phyloP scores from a whole-genome alignment of 2,329 filamentous ascomycete genomes.

The Exophiala mesophila region DNA sequence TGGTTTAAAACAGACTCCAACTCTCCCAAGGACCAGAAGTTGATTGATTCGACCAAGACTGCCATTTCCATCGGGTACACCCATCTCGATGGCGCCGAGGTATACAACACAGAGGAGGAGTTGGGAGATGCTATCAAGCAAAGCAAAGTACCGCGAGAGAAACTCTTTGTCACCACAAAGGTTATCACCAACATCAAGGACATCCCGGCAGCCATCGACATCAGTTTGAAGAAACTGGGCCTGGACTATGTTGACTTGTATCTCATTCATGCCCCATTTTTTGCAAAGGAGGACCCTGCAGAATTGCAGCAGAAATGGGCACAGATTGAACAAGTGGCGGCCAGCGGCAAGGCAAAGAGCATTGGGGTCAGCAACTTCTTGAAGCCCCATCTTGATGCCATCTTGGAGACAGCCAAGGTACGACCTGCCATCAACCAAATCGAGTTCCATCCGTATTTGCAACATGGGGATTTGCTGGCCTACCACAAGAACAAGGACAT shows the following conservation, averaged over 20 bases:
- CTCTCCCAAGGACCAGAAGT: constrained; percentile 47
- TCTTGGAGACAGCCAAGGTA: constrained; percentile 41
- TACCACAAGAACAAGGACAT: constrained; percentile 41
- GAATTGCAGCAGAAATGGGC: constrained; percentile 57
- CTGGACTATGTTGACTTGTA: constrained; percentile 61
- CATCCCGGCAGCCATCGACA: constrained; percentile 51
- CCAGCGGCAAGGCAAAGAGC: constrained; percentile 53
- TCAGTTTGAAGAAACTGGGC: constrained; percentile 55
- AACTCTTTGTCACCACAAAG: constrained; percentile 55
- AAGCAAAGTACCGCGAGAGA: constrained; percentile 41
- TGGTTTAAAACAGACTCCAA: constrained; percentile 54
- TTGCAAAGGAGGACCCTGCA: constrained; percentile 45
- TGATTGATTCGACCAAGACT: constrained; percentile 52
- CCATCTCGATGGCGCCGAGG: constrained; percentile 60
- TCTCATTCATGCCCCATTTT: constrained; percentile 59
- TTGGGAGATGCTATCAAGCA: constrained; percentile 47
- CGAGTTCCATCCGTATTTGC: constrained; percentile 45
- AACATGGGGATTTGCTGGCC: constrained; percentile 38
- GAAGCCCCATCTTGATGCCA: constrained; percentile 50
- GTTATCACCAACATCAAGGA: constrained; percentile 50
- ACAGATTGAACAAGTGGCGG: constrained; percentile 55
- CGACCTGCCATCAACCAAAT: constrained; percentile 41
- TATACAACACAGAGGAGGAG: constrained; percentile 48
- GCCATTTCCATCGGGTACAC: constrained; percentile 56
- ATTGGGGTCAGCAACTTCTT: constrained; percentile 62